Evolutionary conservation across 768 basidiomycete genomes (phyloP).

Genomic region (Russula griseocarnosa): DNA sequence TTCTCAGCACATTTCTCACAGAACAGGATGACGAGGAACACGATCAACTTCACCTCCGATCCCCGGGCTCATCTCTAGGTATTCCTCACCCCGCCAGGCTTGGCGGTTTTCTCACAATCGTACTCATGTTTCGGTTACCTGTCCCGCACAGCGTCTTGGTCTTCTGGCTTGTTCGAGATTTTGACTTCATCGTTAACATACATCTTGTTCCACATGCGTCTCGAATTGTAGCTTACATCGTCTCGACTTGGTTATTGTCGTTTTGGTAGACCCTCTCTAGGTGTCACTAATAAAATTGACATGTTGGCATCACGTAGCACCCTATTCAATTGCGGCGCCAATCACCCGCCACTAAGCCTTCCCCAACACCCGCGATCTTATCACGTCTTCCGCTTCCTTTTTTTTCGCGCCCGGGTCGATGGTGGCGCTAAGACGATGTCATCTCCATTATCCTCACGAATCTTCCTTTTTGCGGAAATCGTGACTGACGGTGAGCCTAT

Average conservation of each 20-base stretch:
- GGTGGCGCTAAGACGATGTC: background rate
- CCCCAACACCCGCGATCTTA: background rate
- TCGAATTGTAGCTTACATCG: constrained; percentile 29
- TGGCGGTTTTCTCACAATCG: constrained; percentile 23
- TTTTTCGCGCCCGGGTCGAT: constrained; percentile 9
- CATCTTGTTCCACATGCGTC: constrained; percentile 25
- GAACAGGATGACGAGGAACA: constrained; percentile 28
- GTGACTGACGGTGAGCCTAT: background rate
- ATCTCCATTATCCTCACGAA: background rate
- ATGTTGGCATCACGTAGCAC: constrained; percentile 8
- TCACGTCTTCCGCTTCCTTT: background rate
- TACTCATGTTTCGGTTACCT: constrained; percentile 28
- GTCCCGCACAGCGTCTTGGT: constrained; percentile 15
- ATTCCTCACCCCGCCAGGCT: constrained; percentile 25
- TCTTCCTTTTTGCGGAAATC: constrained; percentile 17
- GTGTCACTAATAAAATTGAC: constrained; percentile 27
- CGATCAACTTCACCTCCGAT: constrained; percentile 27
- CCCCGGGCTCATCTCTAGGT: constrained; percentile 26
- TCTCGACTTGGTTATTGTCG: constrained; percentile 28
- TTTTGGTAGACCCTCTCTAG: constrained; percentile 17
- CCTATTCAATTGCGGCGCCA: background rate
- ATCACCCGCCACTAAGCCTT: background rate
- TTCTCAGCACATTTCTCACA: constrained; percentile 29
- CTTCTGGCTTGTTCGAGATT: constrained; percentile 24
- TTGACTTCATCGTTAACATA: constrained; percentile 28